Conservation (phyloP, 176 grass and related monocot genomes). For the Eleusine indica region DNA sequence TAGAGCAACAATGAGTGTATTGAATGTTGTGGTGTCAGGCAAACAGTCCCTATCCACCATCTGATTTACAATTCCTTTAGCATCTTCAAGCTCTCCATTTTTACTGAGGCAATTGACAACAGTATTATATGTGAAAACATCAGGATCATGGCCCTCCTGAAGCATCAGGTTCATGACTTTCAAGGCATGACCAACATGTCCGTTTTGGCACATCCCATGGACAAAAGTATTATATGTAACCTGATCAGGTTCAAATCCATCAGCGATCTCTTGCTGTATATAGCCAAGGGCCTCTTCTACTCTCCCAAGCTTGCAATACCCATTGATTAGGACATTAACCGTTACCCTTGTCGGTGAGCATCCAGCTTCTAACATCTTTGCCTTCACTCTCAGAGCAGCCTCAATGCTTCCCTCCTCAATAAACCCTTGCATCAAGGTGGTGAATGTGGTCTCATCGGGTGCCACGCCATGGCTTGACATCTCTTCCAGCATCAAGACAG, state of each 20-base stretch:
- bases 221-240: slow-evolving; percentile 72
- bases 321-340: slow-evolving; percentile 69
- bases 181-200: slow-evolving; percentile 61
- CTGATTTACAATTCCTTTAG: slow-evolving; percentile 60
- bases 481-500: slow-evolving; percentile 73
- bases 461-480: slow-evolving; percentile 50
- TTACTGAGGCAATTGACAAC: slow-evolving; percentile 62
- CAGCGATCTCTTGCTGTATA: slow-evolving; percentile 53
- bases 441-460: slow-evolving; percentile 65
- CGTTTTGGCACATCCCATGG: slow-evolving; percentile 69
- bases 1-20: slow-evolving; percentile 71
- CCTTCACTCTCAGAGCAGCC: slow-evolving; percentile 65
- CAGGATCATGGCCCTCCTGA: slow-evolving; percentile 67
- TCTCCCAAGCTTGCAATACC: slow-evolving; percentile 72
- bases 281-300: slow-evolving; percentile 67
- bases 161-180: slow-evolving; percentile 79
- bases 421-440: slow-evolving; percentile 84
- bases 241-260: slow-evolving; percentile 69
- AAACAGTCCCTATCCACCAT: slow-evolving; percentile 69
- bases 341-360: slow-evolving; percentile 57
- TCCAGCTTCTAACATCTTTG: slow-evolving; percentile 60
- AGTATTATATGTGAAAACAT: slow-evolving; percentile 72
- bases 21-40: slow-evolving; percentile 78
- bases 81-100: slow-evolving; percentile 66
- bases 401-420: slow-evolving; percentile 78